Percentiles rank a stretch among this genome's conserved stretches.
Conservation (phyloP, 1,139 yeast genomes). For the Sugiyamaella xylanicola region DNA sequence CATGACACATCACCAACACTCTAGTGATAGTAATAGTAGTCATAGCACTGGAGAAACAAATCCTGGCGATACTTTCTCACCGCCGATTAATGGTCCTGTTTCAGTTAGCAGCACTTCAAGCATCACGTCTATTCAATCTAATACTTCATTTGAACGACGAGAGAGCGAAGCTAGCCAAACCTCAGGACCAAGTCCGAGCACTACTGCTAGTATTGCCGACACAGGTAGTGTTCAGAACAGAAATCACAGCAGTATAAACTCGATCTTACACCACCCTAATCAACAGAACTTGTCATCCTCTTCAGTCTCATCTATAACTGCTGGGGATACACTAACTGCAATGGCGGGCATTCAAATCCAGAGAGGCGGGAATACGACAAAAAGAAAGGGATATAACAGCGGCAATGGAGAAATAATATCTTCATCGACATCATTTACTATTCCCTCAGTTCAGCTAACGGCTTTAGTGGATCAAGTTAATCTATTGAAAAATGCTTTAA, state of each 20-base stretch:
- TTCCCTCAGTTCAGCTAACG: constrained; percentile 22
- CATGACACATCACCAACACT: not conserved
- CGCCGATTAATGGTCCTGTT: constrained; percentile 5
- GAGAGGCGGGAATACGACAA: not conserved
- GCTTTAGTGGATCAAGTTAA: constrained; percentile 22
- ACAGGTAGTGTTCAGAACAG: not conserved
- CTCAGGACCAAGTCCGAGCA: not conserved
- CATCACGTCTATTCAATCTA: not conserved
- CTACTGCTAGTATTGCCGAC: not conserved
- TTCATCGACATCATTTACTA: constrained; percentile 1
- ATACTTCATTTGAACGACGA: not conserved
- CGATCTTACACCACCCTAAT: not conserved
- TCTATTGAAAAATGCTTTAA: constrained; percentile 20
- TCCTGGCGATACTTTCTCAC: constrained; percentile 4
- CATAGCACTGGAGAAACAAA: constrained; percentile 6
- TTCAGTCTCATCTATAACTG: constrained; percentile 9
- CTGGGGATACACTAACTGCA: constrained; percentile 12
- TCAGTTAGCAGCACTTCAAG: constrained; percentile 2
- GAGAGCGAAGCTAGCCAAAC: constrained; percentile 1
- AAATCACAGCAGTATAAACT: not conserved
- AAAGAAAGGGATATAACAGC: not conserved
- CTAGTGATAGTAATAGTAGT: not conserved
- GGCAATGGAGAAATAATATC: constrained; percentile 5
- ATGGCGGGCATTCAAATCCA: constrained; percentile 16
- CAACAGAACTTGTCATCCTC: constrained; percentile 2